phyloP scores from a whole-genome alignment of 2,329 filamentous ascomycete species.

The Stenocarpella maydis region DNA sequence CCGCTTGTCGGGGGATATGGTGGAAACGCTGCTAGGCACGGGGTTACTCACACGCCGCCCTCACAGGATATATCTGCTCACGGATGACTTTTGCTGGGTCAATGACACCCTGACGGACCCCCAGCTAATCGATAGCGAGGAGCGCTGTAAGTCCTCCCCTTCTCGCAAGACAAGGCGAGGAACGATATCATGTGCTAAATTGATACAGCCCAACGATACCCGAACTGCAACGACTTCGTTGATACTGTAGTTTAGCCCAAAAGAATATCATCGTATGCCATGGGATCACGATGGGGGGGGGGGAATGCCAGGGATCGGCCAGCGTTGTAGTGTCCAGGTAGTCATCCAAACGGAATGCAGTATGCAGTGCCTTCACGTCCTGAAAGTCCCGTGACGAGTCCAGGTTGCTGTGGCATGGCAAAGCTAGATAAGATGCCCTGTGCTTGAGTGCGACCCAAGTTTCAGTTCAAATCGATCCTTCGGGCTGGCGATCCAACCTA shows the following conservation, averaged over 20 bases:
- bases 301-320: neutral
- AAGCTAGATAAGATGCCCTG: neutral
- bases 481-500: neutral
- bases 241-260: slow-evolving; percentile 20
- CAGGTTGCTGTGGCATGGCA: too few species aligned
- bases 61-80: slow-evolving; percentile 31
- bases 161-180: neutral
- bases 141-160: slow-evolving; percentile 17
- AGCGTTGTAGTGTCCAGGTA: neutral
- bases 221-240: slow-evolving; percentile 31
- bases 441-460: neutral
- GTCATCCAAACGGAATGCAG: neutral
- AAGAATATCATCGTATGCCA: neutral
- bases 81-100: slow-evolving; percentile 34
- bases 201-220: too few species aligned
- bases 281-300: too few species aligned
- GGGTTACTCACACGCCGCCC: too few species aligned
- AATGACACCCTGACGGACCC: slow-evolving; percentile 32
- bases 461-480: neutral
- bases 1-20: too few species aligned
- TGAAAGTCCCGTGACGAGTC: neutral
- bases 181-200: too few species aligned
- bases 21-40: too few species aligned
- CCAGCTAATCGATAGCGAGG: slow-evolving; percentile 17
- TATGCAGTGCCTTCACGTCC: too few species aligned